Evolutionary conservation across 192 early-diverging fungal genomes (phyloP), one percentile per base, ranked within the genome.

Genomic region (Funneliformis geosporum): DNA sequence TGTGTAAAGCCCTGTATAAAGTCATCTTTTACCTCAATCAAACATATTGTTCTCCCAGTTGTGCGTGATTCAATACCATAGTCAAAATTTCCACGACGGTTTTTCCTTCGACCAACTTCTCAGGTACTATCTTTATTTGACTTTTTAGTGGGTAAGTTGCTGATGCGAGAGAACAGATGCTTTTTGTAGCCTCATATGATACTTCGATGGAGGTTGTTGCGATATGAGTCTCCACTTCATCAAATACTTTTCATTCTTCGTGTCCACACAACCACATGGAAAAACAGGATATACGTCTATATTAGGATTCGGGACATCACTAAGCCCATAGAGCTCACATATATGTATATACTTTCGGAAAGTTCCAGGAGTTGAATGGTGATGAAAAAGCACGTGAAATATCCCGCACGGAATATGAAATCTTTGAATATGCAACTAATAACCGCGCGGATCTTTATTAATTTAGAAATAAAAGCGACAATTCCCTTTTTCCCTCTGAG

Each of bases 91-190:
- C 67, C 67, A 42, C 42, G 67, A 8, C 67, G 27, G 21, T 69
- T 69, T 33, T 43, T 38, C 67, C 28, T 21, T 69, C 67, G 21
- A 69, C 42, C 28, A 69, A 43, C 42, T 69, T 69, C 21, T 69
- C 67, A 38, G 67, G 67, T 69, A 69, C 67, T 38, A 69, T 69
- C 21, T 69, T 69, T 69, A 69, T 69, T 69, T 69, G 67, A 33
- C 12, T n/a, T n/a, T n/a, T n/a, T n/a, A n/a, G n/a, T n/a, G n/a
- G n/a, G n/a, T n/a, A n/a, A n/a, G n/a, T n/a, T n/a, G n/a, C n/a
- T n/a, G n/a, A n/a, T n/a, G n/a, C n/a, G n/a, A n/a, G n/a, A n/a
- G n/a, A n/a, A n/a, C n/a, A n/a, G n/a, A 69, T 69, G 42, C 67
- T 69, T 69, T 38, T 69, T 43, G 67, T 69, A 33, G 42, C 67